Base-by-base conservation (phyloP, 371 early-diverging fungal species). In the Mucor ambiguus region DNA sequence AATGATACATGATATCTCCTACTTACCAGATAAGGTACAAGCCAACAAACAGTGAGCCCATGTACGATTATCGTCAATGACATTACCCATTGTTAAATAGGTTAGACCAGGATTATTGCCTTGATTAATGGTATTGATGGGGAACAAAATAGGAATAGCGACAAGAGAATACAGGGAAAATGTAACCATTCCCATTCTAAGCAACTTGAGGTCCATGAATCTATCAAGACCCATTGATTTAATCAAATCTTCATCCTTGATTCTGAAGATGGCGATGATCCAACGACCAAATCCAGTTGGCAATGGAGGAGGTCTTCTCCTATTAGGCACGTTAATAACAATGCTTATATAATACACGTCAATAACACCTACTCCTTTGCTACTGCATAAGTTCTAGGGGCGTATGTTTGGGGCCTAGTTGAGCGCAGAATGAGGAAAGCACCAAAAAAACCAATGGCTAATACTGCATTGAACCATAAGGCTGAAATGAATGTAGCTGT, bases 161-260 rank as follows among this genome's bases (percentile, higher is more conserved):
- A 91, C 43, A 6, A 91, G 14, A 4, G 88, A 78, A 71, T 85
- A 86, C 8, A 83, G 71, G 8, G 72, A 56, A 64, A 92, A 93
- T 18, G 77, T 68, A 5, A 81, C 67, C 59, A 81, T 75, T 10
- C 85, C 85, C 73, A 91, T 83, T 52, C 89, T 80, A 29, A 91
- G 72, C 63, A 90, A 87, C 43, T 88, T 84, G n/a, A 93, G 68
- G 32, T 91, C 90, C 91, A 94, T 90, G 74, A 85, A 93, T 14
- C 90, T 82, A 74, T 94, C 94, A 46, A 94, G 82, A 3, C 92
- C 92, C 64, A 88, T 84, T 5, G 84, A 78, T 24, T 75, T 73
- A 20, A 91, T 80, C 11, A 93, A 72, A 12, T 80, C 80, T 4
- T 80, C 78, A 58, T 92, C 92, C 43, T 77, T 65, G 64, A 85